phyloP scores from a whole-genome alignment of 2,329 filamentous ascomycete genomes.

The Fusarium zealandicum region DNA sequence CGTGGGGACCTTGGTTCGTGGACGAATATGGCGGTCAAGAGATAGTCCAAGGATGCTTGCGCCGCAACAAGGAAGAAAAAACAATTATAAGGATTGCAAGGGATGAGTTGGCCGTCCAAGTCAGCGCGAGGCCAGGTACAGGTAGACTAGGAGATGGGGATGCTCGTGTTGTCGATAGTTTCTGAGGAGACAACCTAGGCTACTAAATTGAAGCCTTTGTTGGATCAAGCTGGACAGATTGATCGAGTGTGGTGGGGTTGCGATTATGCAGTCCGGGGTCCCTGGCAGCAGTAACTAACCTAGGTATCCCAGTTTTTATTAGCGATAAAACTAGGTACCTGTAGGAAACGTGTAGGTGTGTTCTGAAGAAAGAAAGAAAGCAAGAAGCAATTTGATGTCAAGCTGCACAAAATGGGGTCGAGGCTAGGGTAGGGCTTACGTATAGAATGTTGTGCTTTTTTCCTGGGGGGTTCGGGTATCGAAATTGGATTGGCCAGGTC shows the following conservation, averaged over 20 bases:
- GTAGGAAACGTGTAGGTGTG: not conserved
- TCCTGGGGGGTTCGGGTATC: slow-evolving; percentile 4
- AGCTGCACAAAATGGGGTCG: slow-evolving; percentile 1
- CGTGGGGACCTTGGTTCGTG: slow-evolving; percentile 7
- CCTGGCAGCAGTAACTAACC: slow-evolving; percentile 16
- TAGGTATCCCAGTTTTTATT: not conserved
- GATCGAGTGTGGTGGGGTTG: slow-evolving; percentile 39
- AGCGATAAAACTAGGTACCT: slow-evolving; percentile 9
- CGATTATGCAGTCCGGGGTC: slow-evolving; percentile 36
- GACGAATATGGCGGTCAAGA: slow-evolving; percentile 34
- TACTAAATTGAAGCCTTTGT: slow-evolving; percentile 20
- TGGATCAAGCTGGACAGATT: slow-evolving; percentile 13
- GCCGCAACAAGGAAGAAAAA: slow-evolving; percentile 22
- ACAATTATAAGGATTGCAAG: slow-evolving; percentile 1
- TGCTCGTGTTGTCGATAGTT: slow-evolving; percentile 3
- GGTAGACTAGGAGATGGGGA: slow-evolving; percentile 1
- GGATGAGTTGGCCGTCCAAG: not conserved
- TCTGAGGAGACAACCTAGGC: slow-evolving; percentile 8
- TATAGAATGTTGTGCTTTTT: slow-evolving; percentile 3
- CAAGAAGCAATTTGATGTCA: slow-evolving; percentile 20
- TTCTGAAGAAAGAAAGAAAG: not conserved
- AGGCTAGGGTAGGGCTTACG: slow-evolving; percentile 12
- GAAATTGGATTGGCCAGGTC: slow-evolving; percentile 10
- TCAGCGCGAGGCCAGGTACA: not conserved
- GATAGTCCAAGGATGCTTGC: slow-evolving; percentile 34